phyloP scores from a whole-genome alignment of 345 rosid genomes.

The Populus davidiana region DNA sequence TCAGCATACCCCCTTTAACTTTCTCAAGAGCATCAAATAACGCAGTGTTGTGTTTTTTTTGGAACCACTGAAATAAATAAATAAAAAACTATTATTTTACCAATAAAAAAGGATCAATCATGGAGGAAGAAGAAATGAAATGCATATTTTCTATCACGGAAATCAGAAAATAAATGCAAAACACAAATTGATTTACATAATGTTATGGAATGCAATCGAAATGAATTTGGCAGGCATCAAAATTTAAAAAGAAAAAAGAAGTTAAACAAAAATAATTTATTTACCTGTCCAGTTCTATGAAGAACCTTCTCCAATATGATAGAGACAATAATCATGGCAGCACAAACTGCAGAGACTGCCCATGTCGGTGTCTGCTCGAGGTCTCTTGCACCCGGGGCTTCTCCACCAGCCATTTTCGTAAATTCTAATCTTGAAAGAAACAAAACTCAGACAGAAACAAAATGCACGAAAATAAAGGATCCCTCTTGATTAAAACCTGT shows the following conservation, averaged over 20 bases:
- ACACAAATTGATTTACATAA: too few relatives aligned
- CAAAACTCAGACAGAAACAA: background rate
- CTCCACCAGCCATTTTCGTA: constrained; percentile 47
- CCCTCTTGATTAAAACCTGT: background rate
- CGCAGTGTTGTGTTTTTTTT: constrained; percentile 51
- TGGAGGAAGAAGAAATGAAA: background rate
- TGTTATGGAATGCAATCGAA: background rate
- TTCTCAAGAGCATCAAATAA: constrained; percentile 81
- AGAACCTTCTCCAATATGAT: constrained; percentile 62
- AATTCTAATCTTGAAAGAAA: background rate
- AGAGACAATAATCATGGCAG: constrained; percentile 61
- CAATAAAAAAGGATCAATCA: background rate
- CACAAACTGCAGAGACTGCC: constrained; percentile 83
- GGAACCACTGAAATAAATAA: constrained; percentile 42
- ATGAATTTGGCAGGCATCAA: background rate
- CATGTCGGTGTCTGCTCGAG: constrained; percentile 94
- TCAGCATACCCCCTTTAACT: constrained; percentile 62
- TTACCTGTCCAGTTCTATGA: constrained; percentile 57
- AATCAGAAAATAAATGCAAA: background rate
- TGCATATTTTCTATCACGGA: background rate
- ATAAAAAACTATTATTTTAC: background rate
- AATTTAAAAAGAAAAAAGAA: too few relatives aligned
- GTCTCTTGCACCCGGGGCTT: constrained; percentile 45
- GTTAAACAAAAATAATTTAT: too few relatives aligned
- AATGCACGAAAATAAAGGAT: background rate